Conservation (phyloP, 1,284 basidiomycete genomes). For the Inonotus obliquus region DNA sequence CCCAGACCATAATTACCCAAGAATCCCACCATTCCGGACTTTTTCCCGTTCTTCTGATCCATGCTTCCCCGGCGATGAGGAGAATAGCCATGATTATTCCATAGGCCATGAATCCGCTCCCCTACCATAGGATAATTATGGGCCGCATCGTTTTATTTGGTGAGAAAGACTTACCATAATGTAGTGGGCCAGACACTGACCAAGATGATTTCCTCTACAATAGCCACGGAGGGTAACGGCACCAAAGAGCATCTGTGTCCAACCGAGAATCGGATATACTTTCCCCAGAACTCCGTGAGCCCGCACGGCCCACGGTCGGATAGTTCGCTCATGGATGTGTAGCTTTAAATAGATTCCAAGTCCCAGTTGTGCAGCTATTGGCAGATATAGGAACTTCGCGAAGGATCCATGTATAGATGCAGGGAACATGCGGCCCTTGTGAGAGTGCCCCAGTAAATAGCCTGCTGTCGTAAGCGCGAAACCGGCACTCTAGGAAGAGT, state of each 20-base stretch:
- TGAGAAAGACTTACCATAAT: slow-evolving; percentile 60
- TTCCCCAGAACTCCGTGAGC: slow-evolving; percentile 84
- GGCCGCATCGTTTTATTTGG: background rate
- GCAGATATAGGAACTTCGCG: slow-evolving; percentile 64
- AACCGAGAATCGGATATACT: slow-evolving; percentile 82
- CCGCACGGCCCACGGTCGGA: slow-evolving; percentile 72
- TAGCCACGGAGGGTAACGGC: slow-evolving; percentile 61
- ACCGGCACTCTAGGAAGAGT: slow-evolving; percentile 49
- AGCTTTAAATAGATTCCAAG: slow-evolving; percentile 91
- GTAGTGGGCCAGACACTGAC: slow-evolving; percentile 87
- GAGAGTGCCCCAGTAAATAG: slow-evolving; percentile 76
- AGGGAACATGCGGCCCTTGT: slow-evolving; percentile 71
- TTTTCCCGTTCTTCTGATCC: slow-evolving; percentile 66
- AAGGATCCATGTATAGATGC: slow-evolving; percentile 67
- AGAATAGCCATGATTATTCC: slow-evolving; percentile 81
- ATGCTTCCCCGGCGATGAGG: slow-evolving; percentile 77
- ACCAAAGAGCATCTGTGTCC: slow-evolving; percentile 81
- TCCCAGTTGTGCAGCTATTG: slow-evolving; percentile 62
- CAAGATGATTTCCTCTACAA: slow-evolving; percentile 66
- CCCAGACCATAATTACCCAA: slow-evolving; percentile 86
- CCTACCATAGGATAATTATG: slow-evolving; percentile 30
- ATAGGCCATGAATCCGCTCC: slow-evolving; percentile 86
- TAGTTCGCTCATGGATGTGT: slow-evolving; percentile 78
- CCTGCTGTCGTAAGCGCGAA: slow-evolving; percentile 68
- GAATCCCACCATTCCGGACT: slow-evolving; percentile 93